phyloP scores from a whole-genome alignment of 176 grass and related monocot species.

The Paspalum notatum region DNA sequence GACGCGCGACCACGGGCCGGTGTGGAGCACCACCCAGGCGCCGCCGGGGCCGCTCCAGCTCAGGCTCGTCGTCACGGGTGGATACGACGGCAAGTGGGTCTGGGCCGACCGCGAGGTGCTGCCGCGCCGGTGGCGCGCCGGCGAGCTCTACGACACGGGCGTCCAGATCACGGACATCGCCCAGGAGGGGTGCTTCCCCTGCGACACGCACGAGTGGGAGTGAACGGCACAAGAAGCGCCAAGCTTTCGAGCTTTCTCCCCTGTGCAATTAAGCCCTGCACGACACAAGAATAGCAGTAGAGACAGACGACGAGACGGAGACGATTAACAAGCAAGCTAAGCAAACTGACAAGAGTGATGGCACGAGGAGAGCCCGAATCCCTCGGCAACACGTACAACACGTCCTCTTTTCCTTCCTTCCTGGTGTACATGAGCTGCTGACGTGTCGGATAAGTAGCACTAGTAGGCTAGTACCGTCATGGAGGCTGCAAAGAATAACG shows the following conservation, averaged over 20 bases:
- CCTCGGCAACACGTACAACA: constrained; percentile 17
- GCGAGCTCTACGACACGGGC: constrained; percentile 70
- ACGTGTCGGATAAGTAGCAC: constrained; percentile 37
- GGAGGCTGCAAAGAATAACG: neutral
- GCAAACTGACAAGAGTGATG: neutral
- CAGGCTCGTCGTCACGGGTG: constrained; percentile 82
- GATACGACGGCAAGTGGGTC: constrained; percentile 91
- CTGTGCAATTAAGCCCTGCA: too few relatives aligned
- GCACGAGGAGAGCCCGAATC: neutral
- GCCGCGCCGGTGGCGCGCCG: constrained; percentile 55
- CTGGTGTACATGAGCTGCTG: constrained; percentile 44
- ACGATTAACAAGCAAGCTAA: neutral
- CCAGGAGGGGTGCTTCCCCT: constrained; percentile 74
- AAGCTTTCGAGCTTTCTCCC: too few relatives aligned
- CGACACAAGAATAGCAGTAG: neutral
- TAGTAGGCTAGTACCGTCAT: neutral
- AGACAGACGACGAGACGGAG: constrained; percentile 28
- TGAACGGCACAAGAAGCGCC: neutral
- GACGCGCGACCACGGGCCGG: constrained; percentile 75
- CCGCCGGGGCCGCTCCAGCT: constrained; percentile 82
- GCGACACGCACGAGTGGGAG: constrained; percentile 66
- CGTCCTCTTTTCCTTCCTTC: neutral
- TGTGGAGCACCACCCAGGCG: constrained; percentile 76
- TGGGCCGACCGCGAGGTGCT: constrained; percentile 72
- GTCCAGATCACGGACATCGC: constrained; percentile 72